Evolutionary conservation across 257 asterid genomes (phyloP).

Genomic region (Nicotiana obtusifolia): DNA sequence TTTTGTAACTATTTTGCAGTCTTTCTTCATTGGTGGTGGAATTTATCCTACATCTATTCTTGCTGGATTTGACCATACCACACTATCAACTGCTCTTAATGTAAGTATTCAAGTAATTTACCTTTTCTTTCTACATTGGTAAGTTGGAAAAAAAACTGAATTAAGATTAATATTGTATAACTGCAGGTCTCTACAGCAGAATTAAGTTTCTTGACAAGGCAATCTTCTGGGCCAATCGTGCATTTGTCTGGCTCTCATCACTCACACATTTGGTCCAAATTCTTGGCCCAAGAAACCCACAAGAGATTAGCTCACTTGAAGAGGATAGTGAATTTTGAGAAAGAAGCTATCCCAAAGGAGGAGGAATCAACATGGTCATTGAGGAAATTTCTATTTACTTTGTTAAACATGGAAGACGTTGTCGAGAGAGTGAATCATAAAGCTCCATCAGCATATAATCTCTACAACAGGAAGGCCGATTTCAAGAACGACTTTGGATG

Average conservation of each 20-base stretch:
- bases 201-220: conserved; percentile 31
- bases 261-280: conserved; percentile 44
- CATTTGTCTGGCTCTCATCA: conserved; percentile 27
- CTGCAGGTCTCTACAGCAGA: conserved; percentile 50
- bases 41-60: conserved; percentile 28
- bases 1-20: conserved; percentile 22
- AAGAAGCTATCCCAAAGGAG: not conserved
- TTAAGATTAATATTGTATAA: not conserved
- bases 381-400: conserved; percentile 35
- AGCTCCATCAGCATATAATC: conserved; percentile 55
- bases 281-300: conserved; percentile 33
- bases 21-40: conserved; percentile 73
- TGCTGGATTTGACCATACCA: conserved; percentile 51
- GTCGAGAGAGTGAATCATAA: not conserved
- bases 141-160: not conserved
- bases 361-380: conserved; percentile 42
- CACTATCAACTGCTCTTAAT: conserved; percentile 50
- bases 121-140: not conserved
- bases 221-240: conserved; percentile 52
- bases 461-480: conserved; percentile 44
- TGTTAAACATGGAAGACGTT: conserved; percentile 18
- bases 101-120: conserved; percentile 29
- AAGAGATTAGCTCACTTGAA: conserved; percentile 41
- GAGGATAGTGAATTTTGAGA: conserved; percentile 23
- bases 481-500: conserved; percentile 64